A percentile compares a stretch with the other conserved stretches of the same genome.
phyloP scores from a whole-genome alignment of 2,329 filamentous ascomycete genomes.

The Neofusicoccum parvum region DNA sequence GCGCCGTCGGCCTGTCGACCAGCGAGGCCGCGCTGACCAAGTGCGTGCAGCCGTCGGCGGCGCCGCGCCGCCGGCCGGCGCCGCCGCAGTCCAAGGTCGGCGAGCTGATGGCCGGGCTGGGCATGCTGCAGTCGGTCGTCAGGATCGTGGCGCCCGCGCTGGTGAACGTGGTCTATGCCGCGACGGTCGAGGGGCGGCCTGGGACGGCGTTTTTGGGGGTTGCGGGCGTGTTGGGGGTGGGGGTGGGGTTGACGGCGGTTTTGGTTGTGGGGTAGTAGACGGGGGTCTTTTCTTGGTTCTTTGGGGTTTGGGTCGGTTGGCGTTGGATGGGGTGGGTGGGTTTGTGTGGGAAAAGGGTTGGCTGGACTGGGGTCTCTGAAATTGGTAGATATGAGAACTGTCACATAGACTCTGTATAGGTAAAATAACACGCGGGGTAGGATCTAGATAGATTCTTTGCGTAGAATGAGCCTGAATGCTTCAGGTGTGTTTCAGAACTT shows the following conservation, averaged over 20 bases:
- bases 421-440: too few relatives aligned
- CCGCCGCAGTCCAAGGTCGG: slow-evolving; percentile 17
- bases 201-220: slow-evolving; percentile 22
- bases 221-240: slow-evolving; percentile 17
- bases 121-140: slow-evolving; percentile 22
- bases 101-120: slow-evolving; percentile 23
- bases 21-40: slow-evolving; percentile 25
- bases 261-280: not conserved
- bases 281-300: not conserved
- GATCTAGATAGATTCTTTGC: too few relatives aligned
- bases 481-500: too few relatives aligned
- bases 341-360: too few relatives aligned
- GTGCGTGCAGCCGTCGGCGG: slow-evolving; percentile 15
- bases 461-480: too few relatives aligned
- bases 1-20: slow-evolving; percentile 23
- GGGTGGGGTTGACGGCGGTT: slow-evolving; percentile 3
- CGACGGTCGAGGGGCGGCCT: slow-evolving; percentile 16
- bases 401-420: too few relatives aligned
- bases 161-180: slow-evolving; percentile 21
- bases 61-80: too few relatives aligned
- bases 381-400: too few relatives aligned
- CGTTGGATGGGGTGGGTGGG: too few relatives aligned
- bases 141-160: slow-evolving; percentile 21
- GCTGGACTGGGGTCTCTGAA: too few relatives aligned
- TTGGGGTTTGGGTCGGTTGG: not conserved